Evolutionary conservation across 257 asterid species (phyloP).

Genomic region (Nicotiana attenuata): DNA sequence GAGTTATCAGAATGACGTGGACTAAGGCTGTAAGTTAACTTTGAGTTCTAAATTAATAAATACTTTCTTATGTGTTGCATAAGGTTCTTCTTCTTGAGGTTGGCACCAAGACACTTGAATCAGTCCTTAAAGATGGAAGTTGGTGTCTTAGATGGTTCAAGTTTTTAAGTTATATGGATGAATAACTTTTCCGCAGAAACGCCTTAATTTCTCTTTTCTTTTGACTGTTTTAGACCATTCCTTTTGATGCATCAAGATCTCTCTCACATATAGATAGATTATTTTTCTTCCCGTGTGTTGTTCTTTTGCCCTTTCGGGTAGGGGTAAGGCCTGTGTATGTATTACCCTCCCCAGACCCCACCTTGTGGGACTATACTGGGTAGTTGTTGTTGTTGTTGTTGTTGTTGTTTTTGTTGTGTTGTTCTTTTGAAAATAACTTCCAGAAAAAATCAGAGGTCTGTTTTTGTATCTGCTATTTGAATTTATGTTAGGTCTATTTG

Average conservation of each 20-base stretch:
- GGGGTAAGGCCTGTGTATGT: too few species aligned
- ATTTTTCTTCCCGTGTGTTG: neutral
- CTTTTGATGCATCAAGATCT: neutral
- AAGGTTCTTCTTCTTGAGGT: neutral
- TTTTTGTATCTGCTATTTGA: slow-evolving; percentile 1
- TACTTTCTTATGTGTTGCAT: neutral
- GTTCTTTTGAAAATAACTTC: neutral
- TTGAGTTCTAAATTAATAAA: neutral
- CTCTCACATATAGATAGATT: neutral
- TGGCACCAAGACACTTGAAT: neutral
- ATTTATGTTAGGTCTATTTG: neutral
- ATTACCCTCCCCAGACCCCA: too few species aligned
- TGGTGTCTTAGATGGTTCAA: neutral
- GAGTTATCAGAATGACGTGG: neutral
- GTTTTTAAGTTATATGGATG: neutral
- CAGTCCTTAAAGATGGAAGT: neutral
- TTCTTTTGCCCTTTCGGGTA: too few species aligned
- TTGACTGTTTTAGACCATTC: neutral
- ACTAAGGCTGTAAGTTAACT: neutral
- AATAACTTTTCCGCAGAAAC: neutral
- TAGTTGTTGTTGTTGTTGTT: too few species aligned
- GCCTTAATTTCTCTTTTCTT: neutral
- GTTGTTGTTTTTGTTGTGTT: too few species aligned
- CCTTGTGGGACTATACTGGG: too few species aligned
- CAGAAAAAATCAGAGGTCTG: neutral